A percentile compares a stretch with the other conserved stretches of the same genome.
Evolutionary conservation across 1,284 basidiomycete species (phyloP).

Genomic region (Pholiota adiposa): DNA sequence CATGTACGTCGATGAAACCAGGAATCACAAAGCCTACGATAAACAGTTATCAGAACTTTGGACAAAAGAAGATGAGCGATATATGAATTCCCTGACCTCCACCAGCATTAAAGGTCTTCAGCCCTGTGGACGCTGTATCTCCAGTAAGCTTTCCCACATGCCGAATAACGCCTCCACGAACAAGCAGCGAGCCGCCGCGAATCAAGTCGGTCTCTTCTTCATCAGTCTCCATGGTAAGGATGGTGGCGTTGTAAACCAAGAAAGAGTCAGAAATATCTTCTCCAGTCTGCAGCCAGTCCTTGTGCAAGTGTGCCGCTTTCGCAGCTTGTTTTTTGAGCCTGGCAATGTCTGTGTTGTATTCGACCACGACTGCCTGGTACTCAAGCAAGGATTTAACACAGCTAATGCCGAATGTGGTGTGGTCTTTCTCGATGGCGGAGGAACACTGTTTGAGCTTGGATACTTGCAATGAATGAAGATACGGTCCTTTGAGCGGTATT

Average conservation of each 20-base stretch:
- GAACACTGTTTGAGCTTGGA: constrained; percentile 53
- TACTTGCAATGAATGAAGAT: constrained; percentile 63
- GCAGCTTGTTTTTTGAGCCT: constrained; percentile 58
- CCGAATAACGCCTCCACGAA: constrained; percentile 59
- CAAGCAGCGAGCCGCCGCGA: constrained; percentile 51
- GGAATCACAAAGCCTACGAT: constrained; percentile 69
- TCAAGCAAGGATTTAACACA: constrained; percentile 59
- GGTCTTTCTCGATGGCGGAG: constrained; percentile 49
- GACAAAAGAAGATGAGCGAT: no score
- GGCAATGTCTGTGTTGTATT: constrained; percentile 62
- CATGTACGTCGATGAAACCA: constrained; percentile 77
- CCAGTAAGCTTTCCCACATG: constrained; percentile 46
- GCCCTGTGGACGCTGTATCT: constrained; percentile 44
- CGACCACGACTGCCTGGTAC: constrained; percentile 58
- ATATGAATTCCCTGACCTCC: constrained; percentile 50
- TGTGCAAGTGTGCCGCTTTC: constrained; percentile 23
- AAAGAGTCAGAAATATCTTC: constrained; percentile 47
- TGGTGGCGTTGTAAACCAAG: constrained; percentile 66
- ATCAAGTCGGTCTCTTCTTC: constrained; percentile 52
- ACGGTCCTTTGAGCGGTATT: constrained; percentile 54
- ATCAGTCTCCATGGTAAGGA: constrained; percentile 66
- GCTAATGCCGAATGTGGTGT: constrained; percentile 56
- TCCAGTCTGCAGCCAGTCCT: constrained; percentile 18
- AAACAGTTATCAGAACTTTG: neutral
- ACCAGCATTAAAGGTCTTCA: constrained; percentile 57